Base-by-base conservation (phyloP, 805 yeast species). In the Jamesozyma lodderae region DNA sequence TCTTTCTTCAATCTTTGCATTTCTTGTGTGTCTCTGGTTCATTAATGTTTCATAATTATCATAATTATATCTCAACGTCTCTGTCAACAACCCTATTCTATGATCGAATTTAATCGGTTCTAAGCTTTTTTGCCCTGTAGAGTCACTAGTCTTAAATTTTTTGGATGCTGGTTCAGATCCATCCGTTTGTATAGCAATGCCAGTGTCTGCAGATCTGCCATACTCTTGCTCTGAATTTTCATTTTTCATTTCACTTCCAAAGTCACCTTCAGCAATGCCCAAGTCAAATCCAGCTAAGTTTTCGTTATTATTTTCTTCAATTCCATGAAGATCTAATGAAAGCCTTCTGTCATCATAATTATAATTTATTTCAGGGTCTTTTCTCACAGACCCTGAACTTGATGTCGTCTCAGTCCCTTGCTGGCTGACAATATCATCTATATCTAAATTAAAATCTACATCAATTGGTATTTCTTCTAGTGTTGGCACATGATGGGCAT, bases 341-440 rank as follows among this genome's bases (percentile, higher is more conserved):
- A 31, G 20, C 7, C 33, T 21, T 23, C 29, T 16, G 13, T 17
- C 17, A 9, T 27, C 14, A 17, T 19, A 36, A 33, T 40, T 28
- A 10, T 19, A 24, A 14, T 28, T 18, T 9, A 40, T 29, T 8
- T 26, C 30, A 6, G 26, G 26, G n/a, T 11, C 10, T 11, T 24
- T 10, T 10, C n/a, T 38, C 22, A 37, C 33, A 4, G 43, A 36
- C 16, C 35, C 41, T 13, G 45, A 36, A 23, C 28, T 37, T 2
- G 51, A 35, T 5, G 36, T 37, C 10, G 32, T 34, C 2, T 44
- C 37, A 2, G 57, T 47, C 6, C 58, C 59, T 6, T 49, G 53
- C 20, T 48, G 57, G 33, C 55, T 51, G 19, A 50, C 40, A 15
- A 51, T 40, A 18, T 59, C 62, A 28, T 53, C 59, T 29, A 55